phyloP scores from a whole-genome alignment of 164 flowering plant genomes.

The Kalanchoe fedtschenkoi region DNA sequence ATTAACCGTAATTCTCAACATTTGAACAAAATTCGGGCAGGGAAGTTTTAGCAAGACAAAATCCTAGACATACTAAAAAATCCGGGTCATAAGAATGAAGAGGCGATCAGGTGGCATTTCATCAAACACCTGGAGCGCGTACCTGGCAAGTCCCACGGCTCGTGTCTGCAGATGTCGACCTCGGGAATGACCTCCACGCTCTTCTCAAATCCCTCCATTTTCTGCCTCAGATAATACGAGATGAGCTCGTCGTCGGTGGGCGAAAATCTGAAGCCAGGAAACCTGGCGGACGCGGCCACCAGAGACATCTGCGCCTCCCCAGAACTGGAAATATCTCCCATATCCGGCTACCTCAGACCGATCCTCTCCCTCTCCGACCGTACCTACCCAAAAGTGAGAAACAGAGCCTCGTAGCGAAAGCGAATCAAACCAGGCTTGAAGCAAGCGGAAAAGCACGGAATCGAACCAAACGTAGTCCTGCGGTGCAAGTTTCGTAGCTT shows the following conservation, averaged over 20 bases:
- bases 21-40: no score
- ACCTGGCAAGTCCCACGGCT: conserved; percentile 86
- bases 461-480: background rate
- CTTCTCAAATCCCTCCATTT: conserved; percentile 36
- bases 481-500: background rate
- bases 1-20: no score
- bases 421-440: background rate
- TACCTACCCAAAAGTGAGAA: background rate
- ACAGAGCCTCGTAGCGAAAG: background rate
- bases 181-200: conserved; percentile 50
- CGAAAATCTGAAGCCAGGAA: conserved; percentile 1
- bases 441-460: background rate
- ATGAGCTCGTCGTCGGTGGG: conserved; percentile 55
- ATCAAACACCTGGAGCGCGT: background rate
- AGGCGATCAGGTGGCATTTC: background rate
- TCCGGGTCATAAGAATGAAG: no score
- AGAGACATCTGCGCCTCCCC: conserved; percentile 2
- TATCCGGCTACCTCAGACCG: background rate
- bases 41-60: no score
- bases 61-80: no score
- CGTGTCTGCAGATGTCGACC: conserved; percentile 41
- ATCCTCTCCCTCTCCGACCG: background rate
- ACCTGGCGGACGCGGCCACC: background rate
- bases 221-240: conserved; percentile 42
- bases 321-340: background rate